phyloP scores from a whole-genome alignment of 2,329 filamentous ascomycete genomes.

The Colletotrichum cordylinicola region DNA sequence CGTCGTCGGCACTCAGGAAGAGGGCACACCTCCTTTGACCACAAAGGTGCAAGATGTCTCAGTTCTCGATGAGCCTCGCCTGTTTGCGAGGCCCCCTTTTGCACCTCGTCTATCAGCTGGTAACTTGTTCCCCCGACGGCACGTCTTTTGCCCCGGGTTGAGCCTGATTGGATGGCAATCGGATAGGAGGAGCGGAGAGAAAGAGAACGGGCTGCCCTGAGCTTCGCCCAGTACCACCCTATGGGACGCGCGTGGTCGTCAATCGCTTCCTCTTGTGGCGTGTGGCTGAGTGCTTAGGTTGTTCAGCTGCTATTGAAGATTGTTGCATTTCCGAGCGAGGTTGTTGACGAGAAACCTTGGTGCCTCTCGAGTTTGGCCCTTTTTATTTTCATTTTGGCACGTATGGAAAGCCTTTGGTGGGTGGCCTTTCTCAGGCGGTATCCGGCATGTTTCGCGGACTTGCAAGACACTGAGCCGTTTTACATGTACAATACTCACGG shows the following conservation, averaged over 20 bases:
- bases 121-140: background rate
- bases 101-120: background rate
- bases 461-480: background rate
- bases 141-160: background rate
- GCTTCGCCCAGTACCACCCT: background rate
- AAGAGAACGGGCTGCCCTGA: background rate
- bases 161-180: background rate
- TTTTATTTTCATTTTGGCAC: background rate
- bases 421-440: background rate
- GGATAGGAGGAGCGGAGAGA: background rate
- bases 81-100: background rate
- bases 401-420: background rate
- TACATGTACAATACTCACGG: background rate
- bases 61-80: background rate
- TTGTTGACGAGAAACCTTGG: background rate
- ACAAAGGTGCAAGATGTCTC: background rate
- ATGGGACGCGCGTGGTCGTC: background rate
- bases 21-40: background rate
- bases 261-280: background rate
- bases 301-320: background rate
- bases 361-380: background rate
- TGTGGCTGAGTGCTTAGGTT: background rate
- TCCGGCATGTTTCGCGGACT: background rate
- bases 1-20: background rate
- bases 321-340: background rate